These are phyloP conservation scores for Actinomortierella ambigua DNA, from an alignment of 371 early-diverging fungal species.

Conservation along the genomic window DNA sequence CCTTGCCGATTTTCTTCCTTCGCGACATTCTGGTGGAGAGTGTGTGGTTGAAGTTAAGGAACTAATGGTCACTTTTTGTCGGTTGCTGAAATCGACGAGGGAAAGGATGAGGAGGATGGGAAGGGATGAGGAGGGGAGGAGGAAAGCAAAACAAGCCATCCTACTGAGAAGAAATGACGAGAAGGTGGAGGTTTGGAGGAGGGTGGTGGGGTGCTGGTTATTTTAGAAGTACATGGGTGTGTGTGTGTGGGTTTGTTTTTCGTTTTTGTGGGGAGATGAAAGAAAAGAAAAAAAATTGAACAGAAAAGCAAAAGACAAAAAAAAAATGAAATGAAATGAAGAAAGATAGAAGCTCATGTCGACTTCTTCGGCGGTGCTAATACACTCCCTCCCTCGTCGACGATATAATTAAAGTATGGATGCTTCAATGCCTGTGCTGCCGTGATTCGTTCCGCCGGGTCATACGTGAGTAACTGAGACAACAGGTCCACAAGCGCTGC, in stretches of 20 bases:
- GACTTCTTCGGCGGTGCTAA: slow-evolving; percentile 7
- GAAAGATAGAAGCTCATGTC: slow-evolving; percentile 47
- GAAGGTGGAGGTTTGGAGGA: no score
- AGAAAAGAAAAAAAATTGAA: not conserved
- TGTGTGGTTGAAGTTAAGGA: no score
- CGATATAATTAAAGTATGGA: slow-evolving; percentile 54
- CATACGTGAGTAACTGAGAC: slow-evolving; percentile 64
- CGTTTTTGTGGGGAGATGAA: not conserved
- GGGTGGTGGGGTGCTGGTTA: not conserved
- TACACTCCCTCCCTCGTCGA: slow-evolving; percentile 27
- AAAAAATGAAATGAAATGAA: not conserved
- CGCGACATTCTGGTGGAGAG: no score
- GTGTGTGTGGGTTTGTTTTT: not conserved
- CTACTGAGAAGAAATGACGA: no score
- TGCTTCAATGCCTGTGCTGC: slow-evolving; percentile 71
- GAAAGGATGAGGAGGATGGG: no score
- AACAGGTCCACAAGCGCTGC: slow-evolving; percentile 57
- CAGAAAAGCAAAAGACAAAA: not conserved
- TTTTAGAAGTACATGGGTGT: slow-evolving; percentile 4
- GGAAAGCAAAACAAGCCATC: not conserved
- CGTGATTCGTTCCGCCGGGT: slow-evolving; percentile 69
- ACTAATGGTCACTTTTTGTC: no score
- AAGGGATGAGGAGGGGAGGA: not conserved
- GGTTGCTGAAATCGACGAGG: no score
- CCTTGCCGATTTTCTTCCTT: no score